Base-by-base conservation (phyloP, 768 basidiomycete genomes). In the Lactifluus echinatus region DNA sequence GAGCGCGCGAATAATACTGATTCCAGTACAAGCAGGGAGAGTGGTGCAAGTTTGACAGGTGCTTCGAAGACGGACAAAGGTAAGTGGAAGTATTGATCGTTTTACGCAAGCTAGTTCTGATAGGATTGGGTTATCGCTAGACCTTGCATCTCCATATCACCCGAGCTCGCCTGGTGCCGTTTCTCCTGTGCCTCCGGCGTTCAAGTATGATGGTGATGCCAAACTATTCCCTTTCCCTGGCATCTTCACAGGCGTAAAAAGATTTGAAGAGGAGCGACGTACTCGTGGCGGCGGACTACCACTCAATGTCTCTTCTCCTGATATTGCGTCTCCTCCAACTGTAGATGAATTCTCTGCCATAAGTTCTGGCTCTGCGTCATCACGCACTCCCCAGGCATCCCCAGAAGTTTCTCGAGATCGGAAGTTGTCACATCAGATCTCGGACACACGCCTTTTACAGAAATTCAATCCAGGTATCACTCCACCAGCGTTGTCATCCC, bases 191-290 rank as follows among this genome's bases (percentile, higher is more conserved):
- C 91, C 91, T 39, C 79, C 83, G 17, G 79, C 83, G 11, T 84
- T 76, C 28, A 89, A 78, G 71, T 94, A 87, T 70, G 82, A 82
- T 61, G 53, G 48, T 8, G 80, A 83, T 63, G 69, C 79, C 31
- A 97, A 97, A 68, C 75, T 96, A 34, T 88, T 87, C 70, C 91
- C 93, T 1, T 93, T 95, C 78, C 91, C 90, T 24, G 91, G 89
- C 39, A 85, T 93, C 1, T 93, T 94, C 78, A 90, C 91, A 29
- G 91, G 90, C 36, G 85, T 93, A 69, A 79, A 84, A 65, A 79
- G 81, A 64, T 74, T 93, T 36, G 88, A 88, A 67, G 84, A 88
- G 66, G 81, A 87, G 65, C 51, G 62, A 42, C 77, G 83, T 50
- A 82, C 75, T 63, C 79, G 82, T 33, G 75, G 76, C 53, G 78